These are phyloP conservation scores for Dictyostelium firmibasis DNA, from an alignment of 78 protist genomes.

Conservation along the genomic window DNA sequence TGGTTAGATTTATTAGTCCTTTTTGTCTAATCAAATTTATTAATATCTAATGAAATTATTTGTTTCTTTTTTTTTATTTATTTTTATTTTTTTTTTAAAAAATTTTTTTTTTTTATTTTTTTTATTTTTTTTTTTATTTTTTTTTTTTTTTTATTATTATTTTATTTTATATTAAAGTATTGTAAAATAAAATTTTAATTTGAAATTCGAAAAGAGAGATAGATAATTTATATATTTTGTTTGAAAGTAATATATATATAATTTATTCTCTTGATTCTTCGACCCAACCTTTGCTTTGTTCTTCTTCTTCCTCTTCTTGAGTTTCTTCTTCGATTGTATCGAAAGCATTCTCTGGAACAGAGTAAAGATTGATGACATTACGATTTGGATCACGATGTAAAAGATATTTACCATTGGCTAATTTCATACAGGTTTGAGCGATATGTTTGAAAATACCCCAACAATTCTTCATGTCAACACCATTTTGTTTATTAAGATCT, in stretches of 20 bases:
- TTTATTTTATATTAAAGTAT: neutral
- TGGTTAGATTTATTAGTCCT: too few relatives aligned
- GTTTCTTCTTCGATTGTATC: conserved; percentile 62
- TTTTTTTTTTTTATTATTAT: neutral
- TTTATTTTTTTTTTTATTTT: too few relatives aligned
- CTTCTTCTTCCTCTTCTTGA: conserved; percentile 63
- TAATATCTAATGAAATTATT: too few relatives aligned
- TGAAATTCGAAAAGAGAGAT: neutral
- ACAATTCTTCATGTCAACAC: conserved; percentile 77
- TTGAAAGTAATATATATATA: neutral
- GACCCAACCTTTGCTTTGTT: conserved; percentile 75
- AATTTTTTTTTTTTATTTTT: too few relatives aligned
- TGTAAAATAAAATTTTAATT: neutral
- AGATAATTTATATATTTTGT: too few relatives aligned
- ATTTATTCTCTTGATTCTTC: conserved; percentile 35
- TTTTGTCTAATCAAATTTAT: too few relatives aligned
- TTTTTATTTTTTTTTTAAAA: too few relatives aligned
- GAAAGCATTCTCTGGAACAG: conserved; percentile 72
- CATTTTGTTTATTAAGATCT: conserved; percentile 83
- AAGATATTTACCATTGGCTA: conserved; percentile 87
- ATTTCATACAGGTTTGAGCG: conserved; percentile 47
- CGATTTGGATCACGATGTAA: conserved; percentile 88
- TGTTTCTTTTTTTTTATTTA: too few relatives aligned
- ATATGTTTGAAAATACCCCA: conserved; percentile 80
- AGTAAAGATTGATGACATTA: conserved; percentile 41